These are phyloP conservation scores for Psilocybe subaeruginosa DNA, from an alignment of 768 basidiomycete species.

Conservation along the genomic window DNA sequence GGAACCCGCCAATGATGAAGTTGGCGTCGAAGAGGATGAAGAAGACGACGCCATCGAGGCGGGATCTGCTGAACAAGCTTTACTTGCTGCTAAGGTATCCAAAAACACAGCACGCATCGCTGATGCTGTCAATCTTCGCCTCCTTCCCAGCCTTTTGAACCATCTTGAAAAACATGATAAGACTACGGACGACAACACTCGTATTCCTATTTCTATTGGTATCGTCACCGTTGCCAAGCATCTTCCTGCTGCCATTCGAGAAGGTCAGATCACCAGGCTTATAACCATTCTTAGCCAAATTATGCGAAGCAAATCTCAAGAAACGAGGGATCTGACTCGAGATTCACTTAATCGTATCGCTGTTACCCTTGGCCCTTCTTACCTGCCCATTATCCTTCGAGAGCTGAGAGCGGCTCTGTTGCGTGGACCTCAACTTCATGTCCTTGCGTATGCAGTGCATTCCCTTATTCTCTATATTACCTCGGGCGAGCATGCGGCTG, in stretches of 20 bases:
- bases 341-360: constrained; percentile 85
- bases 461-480: constrained; percentile 83
- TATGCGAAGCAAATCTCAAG: constrained; percentile 91
- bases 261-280: constrained; percentile 73
- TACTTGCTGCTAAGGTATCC: constrained; percentile 9
- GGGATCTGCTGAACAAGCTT: constrained; percentile 12
- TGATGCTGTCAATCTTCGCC: constrained; percentile 73
- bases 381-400: constrained; percentile 72
- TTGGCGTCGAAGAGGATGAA: constrained; percentile 35
- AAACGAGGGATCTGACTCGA: constrained; percentile 84
- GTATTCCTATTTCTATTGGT: constrained; percentile 88
- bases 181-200: constrained; percentile 80
- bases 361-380: constrained; percentile 68
- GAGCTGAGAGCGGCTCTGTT: constrained; percentile 85
- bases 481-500: constrained; percentile 51
- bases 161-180: constrained; percentile 83
- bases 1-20: constrained; percentile 32
- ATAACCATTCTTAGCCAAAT: constrained; percentile 88
- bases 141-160: constrained; percentile 78
- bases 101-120: constrained; percentile 50
- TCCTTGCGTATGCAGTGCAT: constrained; percentile 85
- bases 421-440: constrained; percentile 93
- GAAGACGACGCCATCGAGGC: constrained; percentile 23
- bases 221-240: constrained; percentile 83
- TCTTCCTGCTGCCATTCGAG: constrained; percentile 65